A percentile compares a stretch with the other conserved stretches of the same genome.
Conservation (phyloP, 140 eudicot species). For the Oenanthe javanica region DNA sequence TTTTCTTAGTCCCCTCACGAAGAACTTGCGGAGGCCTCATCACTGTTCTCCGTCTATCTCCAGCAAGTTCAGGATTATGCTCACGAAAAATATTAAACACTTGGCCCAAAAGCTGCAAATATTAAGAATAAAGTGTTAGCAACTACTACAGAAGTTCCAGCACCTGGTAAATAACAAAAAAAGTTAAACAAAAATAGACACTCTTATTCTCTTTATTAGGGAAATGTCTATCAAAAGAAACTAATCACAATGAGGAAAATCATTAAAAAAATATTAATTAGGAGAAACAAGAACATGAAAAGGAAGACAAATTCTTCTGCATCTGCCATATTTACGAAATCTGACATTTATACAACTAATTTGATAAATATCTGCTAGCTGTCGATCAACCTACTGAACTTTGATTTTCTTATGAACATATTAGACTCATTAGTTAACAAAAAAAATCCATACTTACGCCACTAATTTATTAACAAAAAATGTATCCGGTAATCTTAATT, state of each 20-base stretch:
- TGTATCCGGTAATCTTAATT: background rate
- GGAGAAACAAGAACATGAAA: background rate
- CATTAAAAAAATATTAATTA: background rate
- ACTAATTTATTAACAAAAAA: background rate
- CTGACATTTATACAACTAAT: background rate
- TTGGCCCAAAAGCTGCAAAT: constrained; percentile 71
- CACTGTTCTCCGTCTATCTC: constrained; percentile 87
- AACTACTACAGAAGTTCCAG: background rate
- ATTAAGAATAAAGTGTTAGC: background rate
- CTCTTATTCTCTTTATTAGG: background rate
- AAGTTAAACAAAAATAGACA: background rate
- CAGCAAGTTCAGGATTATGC: constrained; percentile 96
- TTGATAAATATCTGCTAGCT: background rate
- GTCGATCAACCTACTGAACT: background rate
- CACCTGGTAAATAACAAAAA: background rate
- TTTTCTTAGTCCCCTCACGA: constrained; percentile 92
- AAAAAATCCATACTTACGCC: background rate
- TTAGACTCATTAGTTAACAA: background rate
- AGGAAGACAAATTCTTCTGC: background rate
- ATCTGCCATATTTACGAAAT: background rate
- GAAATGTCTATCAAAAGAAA: background rate
- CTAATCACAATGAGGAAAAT: background rate
- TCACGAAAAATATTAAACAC: constrained; percentile 84
- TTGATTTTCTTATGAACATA: background rate
- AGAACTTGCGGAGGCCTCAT: constrained; percentile 99